phyloP scores from a whole-genome alignment of 805 yeast species.

The Peterozyma xylosa region DNA sequence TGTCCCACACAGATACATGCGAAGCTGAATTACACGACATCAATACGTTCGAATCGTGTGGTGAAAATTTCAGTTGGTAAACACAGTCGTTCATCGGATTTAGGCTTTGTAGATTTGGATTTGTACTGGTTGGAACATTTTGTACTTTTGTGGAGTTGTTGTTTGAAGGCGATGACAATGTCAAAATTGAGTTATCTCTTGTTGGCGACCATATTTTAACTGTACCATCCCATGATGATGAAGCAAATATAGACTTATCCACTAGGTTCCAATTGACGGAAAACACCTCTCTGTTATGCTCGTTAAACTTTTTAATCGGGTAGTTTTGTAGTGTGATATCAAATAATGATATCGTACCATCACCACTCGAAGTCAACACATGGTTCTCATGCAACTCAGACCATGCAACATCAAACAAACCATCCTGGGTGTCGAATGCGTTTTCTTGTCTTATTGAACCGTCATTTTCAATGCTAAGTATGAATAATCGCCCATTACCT shows the following conservation, averaged over 20 bases:
- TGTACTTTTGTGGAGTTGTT: constrained; percentile 16
- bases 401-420: constrained; percentile 84
- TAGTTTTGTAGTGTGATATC: constrained; percentile 61
- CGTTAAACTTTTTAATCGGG: constrained; percentile 70
- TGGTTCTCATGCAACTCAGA: constrained; percentile 88
- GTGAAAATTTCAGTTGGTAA: constrained; percentile 77
- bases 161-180: constrained; percentile 33
- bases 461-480: constrained; percentile 57
- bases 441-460: constrained; percentile 54
- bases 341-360: constrained; percentile 78
- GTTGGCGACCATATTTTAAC: constrained; percentile 73
- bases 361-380: constrained; percentile 77
- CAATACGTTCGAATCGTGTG: constrained; percentile 68
- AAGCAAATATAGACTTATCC: constrained; percentile 51
- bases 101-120: constrained; percentile 19
- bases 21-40: constrained; percentile 72
- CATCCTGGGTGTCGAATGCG: constrained; percentile 87
- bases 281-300: constrained; percentile 47
- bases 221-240: constrained; percentile 91
- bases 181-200: constrained; percentile 46
- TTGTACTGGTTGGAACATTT: constrained; percentile 10
- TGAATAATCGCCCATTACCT: constrained; percentile 81
- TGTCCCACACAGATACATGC: constrained; percentile 75
- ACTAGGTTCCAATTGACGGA: constrained; percentile 28
- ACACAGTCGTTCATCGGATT: constrained; percentile 47